phyloP scores from a whole-genome alignment of 2,329 filamentous ascomycete genomes.

The Colletotrichum ledebouriae region DNA sequence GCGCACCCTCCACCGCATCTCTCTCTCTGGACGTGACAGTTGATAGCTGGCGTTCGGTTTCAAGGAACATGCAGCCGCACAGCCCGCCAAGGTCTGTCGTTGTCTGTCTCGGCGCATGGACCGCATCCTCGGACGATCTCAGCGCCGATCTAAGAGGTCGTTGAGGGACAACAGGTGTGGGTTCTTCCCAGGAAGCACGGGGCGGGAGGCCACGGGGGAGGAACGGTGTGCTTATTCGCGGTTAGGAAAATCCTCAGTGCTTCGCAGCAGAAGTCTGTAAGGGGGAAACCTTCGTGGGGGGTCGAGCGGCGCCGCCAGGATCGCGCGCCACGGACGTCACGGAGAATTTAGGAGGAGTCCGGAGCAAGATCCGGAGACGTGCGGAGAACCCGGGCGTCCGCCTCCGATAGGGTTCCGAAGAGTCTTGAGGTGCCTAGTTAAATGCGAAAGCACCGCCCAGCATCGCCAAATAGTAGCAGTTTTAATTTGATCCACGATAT shows the following conservation, averaged over 20 bases:
- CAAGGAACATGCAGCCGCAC: conserved; percentile 38
- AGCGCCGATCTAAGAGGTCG: conserved; percentile 26
- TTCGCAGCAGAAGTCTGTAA: conserved; percentile 31
- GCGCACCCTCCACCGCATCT: neutral
- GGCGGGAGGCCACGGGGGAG: neutral
- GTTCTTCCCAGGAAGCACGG: conserved; percentile 1
- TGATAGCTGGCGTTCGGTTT: conserved; percentile 40
- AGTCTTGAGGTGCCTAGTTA: conserved; percentile 9
- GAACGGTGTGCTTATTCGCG: conserved; percentile 21
- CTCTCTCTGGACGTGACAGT: conserved; percentile 21
- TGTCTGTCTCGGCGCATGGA: conserved; percentile 36
- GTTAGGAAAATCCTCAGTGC: conserved; percentile 18
- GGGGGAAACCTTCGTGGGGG: conserved; percentile 23
- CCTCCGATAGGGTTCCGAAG: neutral
- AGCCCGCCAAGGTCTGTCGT: conserved; percentile 23
- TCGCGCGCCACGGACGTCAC: conserved; percentile 23
- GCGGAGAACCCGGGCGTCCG: conserved; percentile 18
- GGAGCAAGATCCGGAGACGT: conserved; percentile 16
- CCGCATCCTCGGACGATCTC: conserved; percentile 41
- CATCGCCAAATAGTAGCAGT: too few relatives aligned
- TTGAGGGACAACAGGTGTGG: neutral
- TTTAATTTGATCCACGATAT: neutral
- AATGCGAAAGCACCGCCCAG: neutral
- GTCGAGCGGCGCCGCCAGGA: conserved; percentile 21
- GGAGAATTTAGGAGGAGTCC: conserved; percentile 28